phyloP scores from a whole-genome alignment of 1,284 basidiomycete species.

The Puccinia hordei region DNA sequence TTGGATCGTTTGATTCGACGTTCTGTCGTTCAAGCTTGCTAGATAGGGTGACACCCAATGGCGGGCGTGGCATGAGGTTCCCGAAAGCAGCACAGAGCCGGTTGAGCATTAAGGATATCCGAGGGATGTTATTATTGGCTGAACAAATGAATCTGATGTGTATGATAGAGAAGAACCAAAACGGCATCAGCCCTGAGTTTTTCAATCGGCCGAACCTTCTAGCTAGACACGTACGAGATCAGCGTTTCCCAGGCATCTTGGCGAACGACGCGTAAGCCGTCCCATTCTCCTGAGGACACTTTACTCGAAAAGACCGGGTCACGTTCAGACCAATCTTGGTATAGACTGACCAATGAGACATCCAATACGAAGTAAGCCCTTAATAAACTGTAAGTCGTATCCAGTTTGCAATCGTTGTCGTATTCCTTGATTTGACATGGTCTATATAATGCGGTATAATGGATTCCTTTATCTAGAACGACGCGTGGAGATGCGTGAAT shows the following conservation, averaged over 20 bases:
- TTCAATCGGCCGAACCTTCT: neutral
- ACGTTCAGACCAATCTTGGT: conserved; percentile 71
- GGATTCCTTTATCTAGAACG: conserved; percentile 55
- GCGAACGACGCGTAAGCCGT: conserved; percentile 70
- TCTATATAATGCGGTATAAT: conserved; percentile 61
- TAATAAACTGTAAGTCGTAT: conserved; percentile 72
- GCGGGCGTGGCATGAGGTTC: conserved; percentile 51
- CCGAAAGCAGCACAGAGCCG: conserved; percentile 55
- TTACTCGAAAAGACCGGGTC: conserved; percentile 74
- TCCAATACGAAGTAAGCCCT: conserved; percentile 87
- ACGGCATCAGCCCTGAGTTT: neutral
- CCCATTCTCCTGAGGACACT: conserved; percentile 61
- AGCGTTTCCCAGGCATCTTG: conserved; percentile 97
- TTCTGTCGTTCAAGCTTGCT: conserved; percentile 60
- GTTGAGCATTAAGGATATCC: conserved; percentile 87
- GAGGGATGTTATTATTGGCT: conserved; percentile 91
- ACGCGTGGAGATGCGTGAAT: neutral
- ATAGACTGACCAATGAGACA: conserved; percentile 73
- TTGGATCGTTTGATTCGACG: conserved; percentile 36
- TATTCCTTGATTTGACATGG: conserved; percentile 57
- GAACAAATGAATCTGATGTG: conserved; percentile 89
- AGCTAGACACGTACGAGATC: conserved; percentile 69
- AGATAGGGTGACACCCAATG: conserved; percentile 54
- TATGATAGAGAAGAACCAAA: neutral
- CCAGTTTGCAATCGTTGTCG: conserved; percentile 59